Percentiles rank a stretch among this genome's conserved stretches.
phyloP scores from a whole-genome alignment of 306 rosid genomes.

The Sophora flavescens region DNA sequence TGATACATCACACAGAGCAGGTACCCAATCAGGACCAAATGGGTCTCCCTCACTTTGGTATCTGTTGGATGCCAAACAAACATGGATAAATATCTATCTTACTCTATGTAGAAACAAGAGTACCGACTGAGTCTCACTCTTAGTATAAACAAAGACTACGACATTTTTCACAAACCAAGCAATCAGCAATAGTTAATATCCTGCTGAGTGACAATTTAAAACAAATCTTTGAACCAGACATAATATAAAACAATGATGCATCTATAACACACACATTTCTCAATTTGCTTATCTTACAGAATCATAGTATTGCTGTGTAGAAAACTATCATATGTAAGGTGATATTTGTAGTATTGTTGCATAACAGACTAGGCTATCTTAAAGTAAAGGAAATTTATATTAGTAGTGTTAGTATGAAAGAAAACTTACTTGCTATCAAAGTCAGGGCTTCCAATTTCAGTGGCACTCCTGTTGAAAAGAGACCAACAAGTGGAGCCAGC shows the following conservation, averaged over 20 bases:
- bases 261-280: background rate
- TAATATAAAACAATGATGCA: slow-evolving; percentile 11
- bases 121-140: background rate
- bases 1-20: slow-evolving; percentile 89
- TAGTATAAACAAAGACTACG: background rate
- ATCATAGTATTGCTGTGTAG: background rate
- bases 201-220: background rate
- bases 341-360: background rate
- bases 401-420: slow-evolving; percentile 28
- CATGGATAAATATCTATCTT: slow-evolving; percentile 20
- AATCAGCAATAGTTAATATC: background rate
- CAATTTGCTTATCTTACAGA: background rate
- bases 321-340: background rate
- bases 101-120: slow-evolving; percentile 4
- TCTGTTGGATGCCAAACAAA: slow-evolving; percentile 57
- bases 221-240: slow-evolving; percentile 31
- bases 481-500: slow-evolving; percentile 92
- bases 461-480: slow-evolving; percentile 62
- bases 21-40: slow-evolving; percentile 81
- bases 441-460: slow-evolving; percentile 57
- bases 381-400: slow-evolving; percentile 11
- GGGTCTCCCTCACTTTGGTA: slow-evolving; percentile 74
- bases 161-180: slow-evolving; percentile 4
- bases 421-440: slow-evolving; percentile 65
- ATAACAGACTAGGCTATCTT: background rate